Evolutionary conservation across 345 rosid species (phyloP).

Genomic region (Aegle marmelos): DNA sequence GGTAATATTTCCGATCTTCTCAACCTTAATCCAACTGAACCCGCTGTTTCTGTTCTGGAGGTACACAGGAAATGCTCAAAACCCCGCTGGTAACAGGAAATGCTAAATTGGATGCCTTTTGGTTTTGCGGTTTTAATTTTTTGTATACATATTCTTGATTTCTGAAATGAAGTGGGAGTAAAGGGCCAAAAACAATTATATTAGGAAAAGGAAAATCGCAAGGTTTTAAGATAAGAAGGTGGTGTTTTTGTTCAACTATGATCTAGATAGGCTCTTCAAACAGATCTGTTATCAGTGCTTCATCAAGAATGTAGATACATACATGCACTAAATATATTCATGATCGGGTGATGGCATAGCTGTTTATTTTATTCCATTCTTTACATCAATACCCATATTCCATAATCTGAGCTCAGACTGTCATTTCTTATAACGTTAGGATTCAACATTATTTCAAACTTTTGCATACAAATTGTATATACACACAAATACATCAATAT

Average conservation of each 20-base stretch:
- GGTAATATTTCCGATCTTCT: constrained; percentile 18
- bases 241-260: neutral
- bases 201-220: neutral
- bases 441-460: constrained; percentile 5
- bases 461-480: constrained; percentile 25
- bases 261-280: neutral
- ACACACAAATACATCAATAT: constrained; percentile 17
- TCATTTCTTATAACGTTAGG: neutral
- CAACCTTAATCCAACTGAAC: constrained; percentile 11
- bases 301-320: neutral
- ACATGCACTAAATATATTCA: neutral
- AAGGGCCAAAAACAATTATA: neutral
- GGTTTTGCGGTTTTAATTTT: neutral
- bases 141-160: neutral
- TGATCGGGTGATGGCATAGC: no score
- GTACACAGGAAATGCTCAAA: neutral
- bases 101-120: neutral
- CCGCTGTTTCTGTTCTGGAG: neutral
- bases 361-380: neutral
- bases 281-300: neutral
- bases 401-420: neutral
- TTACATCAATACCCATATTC: neutral
- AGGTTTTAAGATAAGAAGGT: neutral
- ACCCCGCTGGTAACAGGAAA: no score
- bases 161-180: neutral